Base-by-base conservation (phyloP, 164 flowering plant genomes). In the Chimonanthus praecox region DNA sequence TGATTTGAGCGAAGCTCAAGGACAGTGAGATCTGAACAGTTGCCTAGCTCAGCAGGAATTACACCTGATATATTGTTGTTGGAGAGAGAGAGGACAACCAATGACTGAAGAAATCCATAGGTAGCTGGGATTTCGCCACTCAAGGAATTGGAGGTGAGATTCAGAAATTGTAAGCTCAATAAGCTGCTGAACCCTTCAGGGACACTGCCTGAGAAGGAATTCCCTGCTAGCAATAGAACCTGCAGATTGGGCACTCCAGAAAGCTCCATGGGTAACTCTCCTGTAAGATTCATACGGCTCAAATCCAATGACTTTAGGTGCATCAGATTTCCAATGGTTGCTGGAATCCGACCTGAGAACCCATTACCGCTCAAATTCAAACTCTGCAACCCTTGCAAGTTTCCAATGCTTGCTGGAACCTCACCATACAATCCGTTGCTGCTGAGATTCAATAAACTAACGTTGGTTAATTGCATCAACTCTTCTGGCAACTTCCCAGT, bases 131-230 rank as follows among this genome's bases (percentile, higher is more conserved):
- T 84, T 15, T 69, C 65, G 66, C 93, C 93, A 3, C 81, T 71
- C 60, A 90, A 86, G 10, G 70, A 64, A 83, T 90, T 90, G 7
- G 83, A 83, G 3, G 90, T 64, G 10, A 90, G 81, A 71, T 90
- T 90, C 74, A 90, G 65, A 80, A 74, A 75, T 64, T 76, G 76
- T 44, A 90, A 76, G 74, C 88, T 67, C 45, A 75, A 49, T 67
- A 89, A 84, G 72, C 93, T 90, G 79, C 92, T 89, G 76, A 90
- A 88, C 43, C 96, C 91, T 82, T 89, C 89, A 46, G 90, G 93
- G 50, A 88, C 82, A 71, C 80, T 78, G 15, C 93, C 96, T 45
- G 82, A 73, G 5, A 90, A 80, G 18, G 20, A 64, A 72, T 90
- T 90, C 68, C 83, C 92, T 64, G 87, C 78, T 68, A 90, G 75